Base-by-base conservation (phyloP, 345 rosid species). In the Lumnitzera littorea region DNA sequence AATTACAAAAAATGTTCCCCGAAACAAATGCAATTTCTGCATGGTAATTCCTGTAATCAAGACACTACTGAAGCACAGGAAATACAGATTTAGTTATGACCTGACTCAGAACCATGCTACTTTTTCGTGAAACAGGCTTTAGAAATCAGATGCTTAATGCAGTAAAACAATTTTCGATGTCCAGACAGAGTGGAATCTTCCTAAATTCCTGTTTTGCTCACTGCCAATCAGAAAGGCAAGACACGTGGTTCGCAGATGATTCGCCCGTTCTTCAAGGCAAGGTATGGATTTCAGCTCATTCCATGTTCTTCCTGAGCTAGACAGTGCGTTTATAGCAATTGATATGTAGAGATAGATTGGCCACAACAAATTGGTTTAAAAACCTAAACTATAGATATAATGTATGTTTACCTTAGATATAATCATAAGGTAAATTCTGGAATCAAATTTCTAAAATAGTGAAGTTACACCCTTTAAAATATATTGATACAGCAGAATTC, bases 131-230 rank as follows among this genome's bases (percentile, higher is more conserved):
- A 62, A 58, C 84, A 92, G 97, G 83, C 27, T 88, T 94, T 73
- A 83, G 99, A 61, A 82, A 78, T 56, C 81, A 83, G 65, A 87
- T 94, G 97, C 76, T 94, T 72, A 71, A 67, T 54, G 82, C 77
- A 25, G 66, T 91, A 48, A 76, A 66, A 59, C 80, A 85, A 2
- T 91, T 94, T 67, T 73, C 97, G 3, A 79, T 65, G 80, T 84
- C 95, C 24, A 73, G 71, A 70, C 68, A 83, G 59, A 88, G 88
- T 5, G 99, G 99, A 2, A 51, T 86, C 36, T 94, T 91, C 68
- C 83, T 94, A 74, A 94, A 91, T 61, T 94, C 99, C 5, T 91
- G 97, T 60, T 94, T 94, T 50, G 92, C 96, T 72, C 99, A 94
- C 61, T 94, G 96, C 79, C 96, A 94, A 70, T 69, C 96, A 2